phyloP scores from a whole-genome alignment of 2,329 filamentous ascomycete species.

The Cryphonectria carpinicola region DNA sequence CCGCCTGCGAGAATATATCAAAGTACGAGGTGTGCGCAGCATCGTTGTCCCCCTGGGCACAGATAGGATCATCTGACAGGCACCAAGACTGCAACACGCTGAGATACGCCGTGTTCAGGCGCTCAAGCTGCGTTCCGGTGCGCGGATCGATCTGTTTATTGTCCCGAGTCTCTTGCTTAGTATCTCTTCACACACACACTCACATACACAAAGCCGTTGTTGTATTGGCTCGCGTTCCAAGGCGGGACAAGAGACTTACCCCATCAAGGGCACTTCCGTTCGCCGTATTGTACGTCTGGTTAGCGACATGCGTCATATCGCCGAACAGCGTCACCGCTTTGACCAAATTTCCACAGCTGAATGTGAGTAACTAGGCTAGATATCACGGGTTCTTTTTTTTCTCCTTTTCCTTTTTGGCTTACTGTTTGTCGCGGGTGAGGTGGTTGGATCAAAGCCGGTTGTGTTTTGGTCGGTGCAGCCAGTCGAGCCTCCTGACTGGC shows the following conservation, averaged over 20 bases:
- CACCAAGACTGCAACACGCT: constrained; percentile 41
- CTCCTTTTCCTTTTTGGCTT: background rate
- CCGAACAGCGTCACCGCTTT: constrained; percentile 23
- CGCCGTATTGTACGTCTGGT: constrained; percentile 27
- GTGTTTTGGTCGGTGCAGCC: constrained; percentile 21
- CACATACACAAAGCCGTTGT: background rate
- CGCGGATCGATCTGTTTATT: constrained; percentile 36
- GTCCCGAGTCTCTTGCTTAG: background rate
- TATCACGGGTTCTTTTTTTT: no score
- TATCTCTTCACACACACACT: background rate
- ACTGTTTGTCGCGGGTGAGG: constrained; percentile 12
- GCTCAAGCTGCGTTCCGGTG: constrained; percentile 35
- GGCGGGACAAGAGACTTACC: constrained; percentile 11
- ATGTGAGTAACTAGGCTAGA: background rate
- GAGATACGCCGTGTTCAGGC: constrained; percentile 35
- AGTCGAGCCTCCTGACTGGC: constrained; percentile 21
- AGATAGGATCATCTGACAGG: constrained; percentile 43
- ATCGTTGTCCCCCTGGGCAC: constrained; percentile 40
- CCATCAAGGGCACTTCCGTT: constrained; percentile 23
- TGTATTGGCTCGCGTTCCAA: background rate
- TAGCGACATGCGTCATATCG: constrained; percentile 23
- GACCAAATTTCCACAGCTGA: background rate
- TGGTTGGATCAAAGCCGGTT: constrained; percentile 14
- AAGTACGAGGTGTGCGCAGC: constrained; percentile 45
- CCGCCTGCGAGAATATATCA: constrained; percentile 36